Evolutionary conservation across 2,329 filamentous ascomycete species (phyloP).

Genomic region (Myriangium duriaei): DNA sequence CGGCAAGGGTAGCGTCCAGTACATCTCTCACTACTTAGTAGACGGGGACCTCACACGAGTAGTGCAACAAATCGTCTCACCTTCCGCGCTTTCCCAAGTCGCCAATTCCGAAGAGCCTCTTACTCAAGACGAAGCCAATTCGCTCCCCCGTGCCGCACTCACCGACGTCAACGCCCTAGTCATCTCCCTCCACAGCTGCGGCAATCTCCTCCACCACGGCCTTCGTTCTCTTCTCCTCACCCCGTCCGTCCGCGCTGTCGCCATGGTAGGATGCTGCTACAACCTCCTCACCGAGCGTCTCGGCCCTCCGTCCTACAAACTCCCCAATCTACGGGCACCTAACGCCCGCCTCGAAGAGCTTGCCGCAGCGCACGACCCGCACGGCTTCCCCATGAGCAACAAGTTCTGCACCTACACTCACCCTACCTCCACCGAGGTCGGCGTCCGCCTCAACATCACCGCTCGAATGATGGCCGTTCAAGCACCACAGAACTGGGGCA

Average conservation of each 20-base stretch:
- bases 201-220: conserved; percentile 91
- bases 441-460: conserved; percentile 84
- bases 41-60: conserved; percentile 60
- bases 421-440: conserved; percentile 28
- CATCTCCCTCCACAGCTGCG: conserved; percentile 91
- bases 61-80: conserved; percentile 46
- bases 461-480: conserved; percentile 97
- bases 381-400: conserved; percentile 88
- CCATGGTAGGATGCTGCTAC: conserved; percentile 96
- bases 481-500: conserved; percentile 84
- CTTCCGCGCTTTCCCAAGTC: conserved; percentile 1
- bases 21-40: conserved; percentile 61
- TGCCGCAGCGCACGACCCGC: conserved; percentile 63
- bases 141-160: conserved; percentile 15
- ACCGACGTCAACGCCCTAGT: conserved; percentile 54
- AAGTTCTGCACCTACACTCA: conserved; percentile 42
- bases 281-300: conserved; percentile 87
- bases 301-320: conserved; percentile 75
- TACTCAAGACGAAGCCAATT: conserved; percentile 10
- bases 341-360: conserved; percentile 58
- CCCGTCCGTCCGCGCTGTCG: conserved; percentile 72
- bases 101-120: conserved; percentile 12
- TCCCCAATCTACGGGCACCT: conserved; percentile 60
- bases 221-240: conserved; percentile 78
- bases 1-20: conserved; percentile 60